phyloP scores from a whole-genome alignment of 139 green algal species.

The Diplosphaera chodatii region DNA sequence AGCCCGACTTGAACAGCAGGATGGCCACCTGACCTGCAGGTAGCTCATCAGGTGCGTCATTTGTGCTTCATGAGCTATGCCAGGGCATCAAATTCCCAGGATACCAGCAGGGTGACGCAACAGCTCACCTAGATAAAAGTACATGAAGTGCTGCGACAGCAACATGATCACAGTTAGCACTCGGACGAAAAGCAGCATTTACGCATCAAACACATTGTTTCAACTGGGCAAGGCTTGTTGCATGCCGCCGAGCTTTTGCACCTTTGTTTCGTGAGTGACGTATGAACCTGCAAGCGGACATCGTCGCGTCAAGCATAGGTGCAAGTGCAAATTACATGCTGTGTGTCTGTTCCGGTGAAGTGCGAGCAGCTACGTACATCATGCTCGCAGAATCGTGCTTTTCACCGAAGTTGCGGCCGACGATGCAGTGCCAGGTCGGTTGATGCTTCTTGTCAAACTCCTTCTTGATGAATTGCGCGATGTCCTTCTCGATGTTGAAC shows the following conservation, averaged over 20 bases:
- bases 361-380: no score
- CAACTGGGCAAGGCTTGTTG: no score
- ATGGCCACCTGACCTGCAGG: slow-evolving; percentile 71
- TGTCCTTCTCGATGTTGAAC: slow-evolving; percentile 98
- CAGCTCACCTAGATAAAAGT: slow-evolving; percentile 84
- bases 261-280: slow-evolving; percentile 95
- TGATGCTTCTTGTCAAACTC: slow-evolving; percentile 98
- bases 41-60: no score
- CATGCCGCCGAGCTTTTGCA: not conserved
- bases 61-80: no score
- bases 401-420: slow-evolving; percentile 92
- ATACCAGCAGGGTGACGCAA: not conserved
- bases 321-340: no score
- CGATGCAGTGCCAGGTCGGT: slow-evolving; percentile 98
- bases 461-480: slow-evolving; percentile 98
- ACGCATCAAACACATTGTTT: no score
- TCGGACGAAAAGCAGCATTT: no score
- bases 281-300: slow-evolving; percentile 71
- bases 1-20: slow-evolving; percentile 95
- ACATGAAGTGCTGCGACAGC: slow-evolving; percentile 90
- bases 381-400: no score
- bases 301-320: no score
- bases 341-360: no score
- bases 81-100: no score
- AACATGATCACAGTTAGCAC: no score